These are phyloP conservation scores for Gomphus bonarii DNA, from an alignment of 1,284 basidiomycete genomes.

Conservation along the genomic window DNA sequence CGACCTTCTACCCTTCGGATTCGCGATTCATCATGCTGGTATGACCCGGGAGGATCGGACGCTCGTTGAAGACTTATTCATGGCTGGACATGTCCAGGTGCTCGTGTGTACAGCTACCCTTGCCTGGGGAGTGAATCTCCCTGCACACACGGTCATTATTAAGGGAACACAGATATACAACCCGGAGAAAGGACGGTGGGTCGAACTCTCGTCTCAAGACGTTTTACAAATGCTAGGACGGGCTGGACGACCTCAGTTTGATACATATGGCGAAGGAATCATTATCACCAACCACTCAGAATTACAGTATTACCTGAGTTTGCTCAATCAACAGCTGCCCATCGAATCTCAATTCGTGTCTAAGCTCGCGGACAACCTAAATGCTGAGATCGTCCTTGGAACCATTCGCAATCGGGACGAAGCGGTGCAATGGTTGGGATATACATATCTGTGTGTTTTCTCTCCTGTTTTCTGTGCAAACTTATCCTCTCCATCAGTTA, in stretches of 20 bases:
- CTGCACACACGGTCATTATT: constrained; percentile 97
- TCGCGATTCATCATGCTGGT: constrained; percentile 98
- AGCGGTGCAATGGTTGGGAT: constrained; percentile 95
- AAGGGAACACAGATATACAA: constrained; percentile 99
- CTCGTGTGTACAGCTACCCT: constrained; percentile 96
- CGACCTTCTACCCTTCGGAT: constrained; percentile 92
- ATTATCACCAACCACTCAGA: constrained; percentile 98
- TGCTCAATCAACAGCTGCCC: constrained; percentile 92
- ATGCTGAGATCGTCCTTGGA: constrained; percentile 95
- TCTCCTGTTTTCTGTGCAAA: constrained; percentile 9
- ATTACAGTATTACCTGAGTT: constrained; percentile 91
- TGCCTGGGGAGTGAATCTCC: constrained; percentile 98
- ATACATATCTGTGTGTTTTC: constrained; percentile 78
- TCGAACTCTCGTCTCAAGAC: constrained; percentile 92
- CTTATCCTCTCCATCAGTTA: constrained; percentile 40
- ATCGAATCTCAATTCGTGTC: constrained; percentile 95
- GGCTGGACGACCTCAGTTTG: constrained; percentile 95
- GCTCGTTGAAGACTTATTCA: constrained; percentile 92
- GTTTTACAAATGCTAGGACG: constrained; percentile 98
- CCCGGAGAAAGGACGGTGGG: constrained; percentile 97
- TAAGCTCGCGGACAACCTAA: constrained; percentile 91
- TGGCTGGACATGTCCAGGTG: constrained; percentile 88
- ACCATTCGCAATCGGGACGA: constrained; percentile 94
- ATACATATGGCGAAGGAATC: constrained; percentile 95
- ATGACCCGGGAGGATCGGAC: constrained; percentile 93